Conservation (phyloP, 441 rosid species). For the Kokia cookei region DNA sequence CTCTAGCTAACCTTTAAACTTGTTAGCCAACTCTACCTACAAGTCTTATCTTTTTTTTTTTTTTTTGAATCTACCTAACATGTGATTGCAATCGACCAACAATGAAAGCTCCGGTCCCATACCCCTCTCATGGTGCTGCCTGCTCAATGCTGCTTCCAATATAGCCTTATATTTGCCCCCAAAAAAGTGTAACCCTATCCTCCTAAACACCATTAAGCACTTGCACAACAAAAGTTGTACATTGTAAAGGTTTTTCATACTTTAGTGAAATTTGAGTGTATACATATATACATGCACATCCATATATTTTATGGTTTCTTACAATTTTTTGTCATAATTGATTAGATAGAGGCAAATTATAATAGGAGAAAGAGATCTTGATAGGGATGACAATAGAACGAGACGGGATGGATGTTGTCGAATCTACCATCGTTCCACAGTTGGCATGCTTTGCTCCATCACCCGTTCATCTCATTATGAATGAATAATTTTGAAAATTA, state of each 20-base stretch:
- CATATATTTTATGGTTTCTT: too few relatives aligned
- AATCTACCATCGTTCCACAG: too few relatives aligned
- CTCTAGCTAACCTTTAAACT: not conserved
- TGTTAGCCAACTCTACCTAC: not conserved
- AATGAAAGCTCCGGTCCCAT: not conserved
- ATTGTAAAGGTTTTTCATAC: not conserved
- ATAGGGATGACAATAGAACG: too few relatives aligned
- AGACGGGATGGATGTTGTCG: too few relatives aligned
- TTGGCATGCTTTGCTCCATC: too few relatives aligned
- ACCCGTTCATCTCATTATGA: rapidly evolving
- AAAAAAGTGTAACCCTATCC: not conserved
- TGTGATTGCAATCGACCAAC: not conserved
- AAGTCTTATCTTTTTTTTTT: not conserved
- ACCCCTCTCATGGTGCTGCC: not conserved
- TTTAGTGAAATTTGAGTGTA: too few relatives aligned
- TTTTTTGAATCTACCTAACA: not conserved
- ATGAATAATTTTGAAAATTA: too few relatives aligned
- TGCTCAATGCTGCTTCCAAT: not conserved
- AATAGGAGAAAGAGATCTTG: too few relatives aligned
- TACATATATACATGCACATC: too few relatives aligned
- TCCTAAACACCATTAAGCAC: not conserved
- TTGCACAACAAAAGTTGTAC: not conserved
- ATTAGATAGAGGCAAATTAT: too few relatives aligned
- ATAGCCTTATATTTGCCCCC: not conserved
- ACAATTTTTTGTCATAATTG: too few relatives aligned